These are phyloP conservation scores for Fusarium dimerum DNA, from an alignment of 2,329 filamentous ascomycete species.

Conservation along the genomic window DNA sequence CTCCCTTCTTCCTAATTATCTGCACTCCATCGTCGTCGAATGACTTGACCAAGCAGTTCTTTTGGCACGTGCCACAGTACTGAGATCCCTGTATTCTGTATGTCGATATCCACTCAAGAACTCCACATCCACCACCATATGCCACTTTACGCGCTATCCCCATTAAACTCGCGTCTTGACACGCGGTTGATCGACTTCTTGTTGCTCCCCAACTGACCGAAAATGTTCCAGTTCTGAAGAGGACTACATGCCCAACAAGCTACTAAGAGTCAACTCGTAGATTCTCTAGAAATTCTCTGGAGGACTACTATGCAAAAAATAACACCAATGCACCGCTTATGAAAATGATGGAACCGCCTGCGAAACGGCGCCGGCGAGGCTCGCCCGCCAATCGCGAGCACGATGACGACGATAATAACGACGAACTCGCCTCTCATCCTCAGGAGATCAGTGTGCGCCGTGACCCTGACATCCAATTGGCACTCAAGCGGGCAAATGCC, in stretches of 20 bases:
- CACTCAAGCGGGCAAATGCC: constrained; percentile 64
- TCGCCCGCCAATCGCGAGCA: constrained; percentile 33
- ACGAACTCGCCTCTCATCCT: constrained; percentile 50
- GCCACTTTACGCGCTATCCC: background rate
- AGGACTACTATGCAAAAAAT: background rate
- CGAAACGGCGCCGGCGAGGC: constrained; percentile 62
- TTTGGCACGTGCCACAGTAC: too few species aligned
- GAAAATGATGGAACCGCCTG: constrained; percentile 54
- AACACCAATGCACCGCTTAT: background rate
- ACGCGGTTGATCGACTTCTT: background rate
- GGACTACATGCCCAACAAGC: too few species aligned
- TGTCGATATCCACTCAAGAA: background rate
- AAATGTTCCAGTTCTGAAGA: too few species aligned
- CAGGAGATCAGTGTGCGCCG: constrained; percentile 44
- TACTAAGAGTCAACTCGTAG: too few species aligned
- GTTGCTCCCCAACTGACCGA: constrained; percentile 2
- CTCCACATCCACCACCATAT: background rate
- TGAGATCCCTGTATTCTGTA: too few species aligned
- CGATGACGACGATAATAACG: constrained; percentile 43
- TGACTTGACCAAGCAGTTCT: too few species aligned
- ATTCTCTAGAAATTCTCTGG: too few species aligned
- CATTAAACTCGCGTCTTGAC: background rate
- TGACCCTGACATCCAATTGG: constrained; percentile 46
- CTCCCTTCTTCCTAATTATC: too few species aligned
- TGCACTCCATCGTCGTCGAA: too few species aligned